Base-by-base conservation (phyloP, 805 yeast species). In the Yamadazyma akitaensis region DNA sequence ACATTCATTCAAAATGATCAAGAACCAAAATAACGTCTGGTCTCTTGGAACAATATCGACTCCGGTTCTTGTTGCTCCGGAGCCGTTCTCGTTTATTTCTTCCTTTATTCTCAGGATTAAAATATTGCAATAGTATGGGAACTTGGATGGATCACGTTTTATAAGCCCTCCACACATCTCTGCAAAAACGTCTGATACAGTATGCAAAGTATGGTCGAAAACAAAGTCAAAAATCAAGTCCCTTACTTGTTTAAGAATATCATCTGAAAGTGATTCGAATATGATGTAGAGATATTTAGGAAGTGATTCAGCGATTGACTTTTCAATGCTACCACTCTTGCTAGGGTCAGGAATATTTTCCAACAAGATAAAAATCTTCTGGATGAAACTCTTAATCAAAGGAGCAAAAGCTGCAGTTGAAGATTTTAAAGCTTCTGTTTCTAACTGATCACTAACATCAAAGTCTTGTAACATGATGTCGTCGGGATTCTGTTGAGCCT, bases 1-100 rank as follows among this genome's bases (percentile, higher is more conserved):
- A 21, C 83, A 71, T 59, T 88, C 91, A 58, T 84, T 81, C 37
- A 91, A 63, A 2, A 89, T 77, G 2, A 83, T 76, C 28, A 88
- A 61, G 57, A 84, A 79, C 80, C 96, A 81, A 26, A 81, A 80
- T 8, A 94, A 65, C 16, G 83, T 78, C 26, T 84, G 84, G 63
- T 94, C 98, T 36, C 90, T 75, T n/a, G 87, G 87, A 24, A 82
- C 72, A 21, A 85, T 72, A 26, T 85, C 91, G 6, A 76, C 69
- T 0, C 84, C 80, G 5, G 80, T 76, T 60, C 96, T 76, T 0
- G 82, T 69, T 0, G 77, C 65, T 2, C 97, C 98, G 0, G 97
- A 97, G 2, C 81, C 85, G 52, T 91, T 86, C 53, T 83, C 88
- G 10, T 68, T 68, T 17, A 92, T 72, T 58, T 92, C 96, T 30